Percentiles rank a stretch among this genome's conserved stretches.
These are phyloP conservation scores for Torulaspora microellipsoides DNA, from an alignment of 805 yeast species.

Conservation along the genomic window DNA sequence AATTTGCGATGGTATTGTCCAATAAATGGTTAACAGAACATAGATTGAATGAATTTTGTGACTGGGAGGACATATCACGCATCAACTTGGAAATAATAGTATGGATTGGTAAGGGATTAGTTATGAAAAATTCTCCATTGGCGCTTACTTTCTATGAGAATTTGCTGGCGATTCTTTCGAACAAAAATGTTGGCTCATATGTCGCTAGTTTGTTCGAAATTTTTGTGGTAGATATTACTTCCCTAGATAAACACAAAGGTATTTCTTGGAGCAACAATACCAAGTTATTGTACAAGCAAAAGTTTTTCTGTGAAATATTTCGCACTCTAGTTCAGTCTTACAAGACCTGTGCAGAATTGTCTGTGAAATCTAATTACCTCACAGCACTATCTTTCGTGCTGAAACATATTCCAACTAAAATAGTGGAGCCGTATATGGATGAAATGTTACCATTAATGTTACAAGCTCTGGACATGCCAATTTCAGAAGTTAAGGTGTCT, in stretches of 20 bases:
- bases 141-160: constrained; percentile 35
- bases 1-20: constrained; percentile 24
- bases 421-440: constrained; percentile 60
- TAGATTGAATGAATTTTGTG: constrained; percentile 10
- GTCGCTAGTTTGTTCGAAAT: constrained; percentile 58
- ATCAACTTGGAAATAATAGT: constrained; percentile 49
- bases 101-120: constrained; percentile 71
- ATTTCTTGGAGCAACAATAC: constrained; percentile 49
- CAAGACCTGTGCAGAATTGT: constrained; percentile 25
- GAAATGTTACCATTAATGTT: constrained; percentile 67
- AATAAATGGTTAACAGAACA: constrained; percentile 31
- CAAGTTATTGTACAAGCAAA: constrained; percentile 73
- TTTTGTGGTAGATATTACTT: constrained; percentile 60
- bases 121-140: constrained; percentile 49
- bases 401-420: constrained; percentile 56
- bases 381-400: constrained; percentile 64
- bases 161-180: constrained; percentile 37
- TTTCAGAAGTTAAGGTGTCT: constrained; percentile 50
- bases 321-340: constrained; percentile 51
- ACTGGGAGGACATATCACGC: constrained; percentile 16
- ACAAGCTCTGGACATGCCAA: constrained; percentile 51
- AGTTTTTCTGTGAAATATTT: constrained; percentile 57
- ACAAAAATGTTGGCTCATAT: constrained; percentile 32
- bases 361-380: constrained; percentile 48
- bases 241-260: constrained; percentile 48